Conservation (phyloP, 495 filamentous ascomycete species). For the Neurospora discreta region DNA sequence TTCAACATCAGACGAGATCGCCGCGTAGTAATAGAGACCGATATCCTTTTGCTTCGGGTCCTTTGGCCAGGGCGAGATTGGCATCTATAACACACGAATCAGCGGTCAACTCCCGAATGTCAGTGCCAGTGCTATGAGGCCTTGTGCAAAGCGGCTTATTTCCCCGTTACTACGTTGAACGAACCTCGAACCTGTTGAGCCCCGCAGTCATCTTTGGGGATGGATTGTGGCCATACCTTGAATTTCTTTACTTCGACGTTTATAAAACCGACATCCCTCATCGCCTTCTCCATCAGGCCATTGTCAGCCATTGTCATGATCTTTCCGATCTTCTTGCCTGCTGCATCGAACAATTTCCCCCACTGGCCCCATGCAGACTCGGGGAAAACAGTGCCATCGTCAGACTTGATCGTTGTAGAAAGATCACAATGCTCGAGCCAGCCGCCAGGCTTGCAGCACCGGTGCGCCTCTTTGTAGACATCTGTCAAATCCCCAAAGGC, state of each 20-base stretch:
- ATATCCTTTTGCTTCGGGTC: constrained; percentile 42
- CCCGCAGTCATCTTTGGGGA: not conserved
- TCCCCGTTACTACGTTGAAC: too few relatives aligned
- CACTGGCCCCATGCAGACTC: not conserved
- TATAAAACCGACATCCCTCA: constrained; percentile 44
- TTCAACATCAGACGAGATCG: constrained; percentile 33
- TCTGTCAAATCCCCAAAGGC: constrained; percentile 42
- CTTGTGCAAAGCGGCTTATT: not conserved
- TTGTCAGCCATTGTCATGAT: constrained; percentile 28
- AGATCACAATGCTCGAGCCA: constrained; percentile 41
- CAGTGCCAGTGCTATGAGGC: not conserved
- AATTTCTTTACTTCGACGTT: constrained; percentile 38
- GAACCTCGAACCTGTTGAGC: not conserved
- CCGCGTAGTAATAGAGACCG: constrained; percentile 31
- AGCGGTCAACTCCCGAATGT: not conserved
- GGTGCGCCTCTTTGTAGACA: constrained; percentile 26
- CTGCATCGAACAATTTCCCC: not conserved
- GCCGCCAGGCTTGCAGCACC: constrained; percentile 13
- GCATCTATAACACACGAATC: constrained; percentile 24
- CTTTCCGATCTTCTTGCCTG: constrained; percentile 19
- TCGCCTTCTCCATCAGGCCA: constrained; percentile 25
- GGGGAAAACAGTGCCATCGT: constrained; percentile 25
- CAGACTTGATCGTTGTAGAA: constrained; percentile 28
- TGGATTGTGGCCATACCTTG: constrained; percentile 8
- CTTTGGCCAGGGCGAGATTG: constrained; percentile 47